Evolutionary conservation across 2,329 filamentous ascomycete species (phyloP).

Genomic region (Ophiosphaerella korrae): DNA sequence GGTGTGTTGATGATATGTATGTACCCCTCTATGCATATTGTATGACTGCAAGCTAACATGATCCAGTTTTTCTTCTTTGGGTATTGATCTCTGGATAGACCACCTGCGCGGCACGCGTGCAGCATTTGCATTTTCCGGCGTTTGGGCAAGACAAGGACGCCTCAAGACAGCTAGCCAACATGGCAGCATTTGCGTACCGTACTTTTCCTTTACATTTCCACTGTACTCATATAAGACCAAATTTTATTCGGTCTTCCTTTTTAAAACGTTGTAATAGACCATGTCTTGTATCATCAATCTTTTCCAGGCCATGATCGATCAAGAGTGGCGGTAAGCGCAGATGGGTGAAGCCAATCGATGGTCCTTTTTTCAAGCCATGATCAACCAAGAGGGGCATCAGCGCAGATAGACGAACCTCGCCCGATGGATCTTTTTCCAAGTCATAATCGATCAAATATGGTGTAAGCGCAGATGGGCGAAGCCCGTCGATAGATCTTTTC

Average conservation of each 20-base stretch:
- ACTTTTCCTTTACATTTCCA: not conserved
- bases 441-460: not conserved
- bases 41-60: constrained; percentile 22
- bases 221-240: constrained; percentile 10
- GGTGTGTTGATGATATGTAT: constrained; percentile 91
- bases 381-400: too few species aligned
- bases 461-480: not conserved
- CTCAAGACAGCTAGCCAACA: constrained; percentile 11
- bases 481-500: constrained; percentile 4
- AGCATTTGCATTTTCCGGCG: constrained; percentile 23
- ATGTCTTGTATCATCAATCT: not conserved
- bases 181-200: constrained; percentile 2
- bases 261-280: constrained; percentile 18
- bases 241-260: not conserved
- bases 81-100: constrained; percentile 66
- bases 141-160: constrained; percentile 23
- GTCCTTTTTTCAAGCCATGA: too few species aligned
- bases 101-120: constrained; percentile 3
- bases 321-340: too few species aligned
- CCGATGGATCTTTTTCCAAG: not conserved
- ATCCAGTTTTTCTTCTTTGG: constrained; percentile 62
- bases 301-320: too few species aligned
- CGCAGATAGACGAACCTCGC: too few species aligned
- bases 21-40: constrained; percentile 18
- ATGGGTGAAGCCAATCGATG: not conserved